phyloP scores from a whole-genome alignment of 257 asterid genomes.

The Solanum peruvianum region DNA sequence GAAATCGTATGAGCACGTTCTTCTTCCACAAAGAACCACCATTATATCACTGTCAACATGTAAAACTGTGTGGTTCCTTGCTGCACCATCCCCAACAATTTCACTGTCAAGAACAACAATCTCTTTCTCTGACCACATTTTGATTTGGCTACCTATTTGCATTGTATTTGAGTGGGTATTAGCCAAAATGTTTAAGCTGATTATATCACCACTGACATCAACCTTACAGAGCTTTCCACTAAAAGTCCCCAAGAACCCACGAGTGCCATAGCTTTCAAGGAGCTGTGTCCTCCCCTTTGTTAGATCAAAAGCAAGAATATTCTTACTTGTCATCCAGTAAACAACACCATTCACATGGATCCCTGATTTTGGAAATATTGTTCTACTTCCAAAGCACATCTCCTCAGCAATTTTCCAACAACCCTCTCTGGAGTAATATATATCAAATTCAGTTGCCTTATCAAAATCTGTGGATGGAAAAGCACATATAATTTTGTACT shows the following conservation, averaged over 20 bases:
- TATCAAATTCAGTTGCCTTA: slow-evolving; percentile 45
- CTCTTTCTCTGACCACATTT: slow-evolving; percentile 8
- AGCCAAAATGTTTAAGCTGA: background rate
- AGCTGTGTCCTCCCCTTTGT: slow-evolving; percentile 27
- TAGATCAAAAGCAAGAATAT: slow-evolving; percentile 25
- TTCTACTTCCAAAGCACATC: slow-evolving; percentile 20
- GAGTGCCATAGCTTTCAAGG: background rate
- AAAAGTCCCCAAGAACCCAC: slow-evolving; percentile 8
- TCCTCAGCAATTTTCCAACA: slow-evolving; percentile 41
- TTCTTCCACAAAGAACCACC: slow-evolving; percentile 5
- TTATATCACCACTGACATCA: background rate
- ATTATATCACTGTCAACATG: slow-evolving; percentile 8
- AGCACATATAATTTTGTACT: slow-evolving; percentile 33
- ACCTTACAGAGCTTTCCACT: slow-evolving; percentile 29
- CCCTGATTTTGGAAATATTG: slow-evolving; percentile 13
- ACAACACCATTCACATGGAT: slow-evolving; percentile 27
- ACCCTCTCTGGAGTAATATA: slow-evolving; percentile 32
- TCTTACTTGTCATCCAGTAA: slow-evolving; percentile 18
- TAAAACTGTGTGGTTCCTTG: background rate
- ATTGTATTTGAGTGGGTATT: slow-evolving; percentile 22
- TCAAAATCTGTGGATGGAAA: slow-evolving; percentile 34
- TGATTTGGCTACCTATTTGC: slow-evolving; percentile 10
- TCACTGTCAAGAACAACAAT: slow-evolving; percentile 6
- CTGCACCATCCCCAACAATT: background rate
- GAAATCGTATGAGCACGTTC: slow-evolving; percentile 4